Evolutionary conservation across 2,329 filamentous ascomycete species (phyloP), one percentile per base, ranked within the genome.

Genomic region (Aspergillus uvarum): DNA sequence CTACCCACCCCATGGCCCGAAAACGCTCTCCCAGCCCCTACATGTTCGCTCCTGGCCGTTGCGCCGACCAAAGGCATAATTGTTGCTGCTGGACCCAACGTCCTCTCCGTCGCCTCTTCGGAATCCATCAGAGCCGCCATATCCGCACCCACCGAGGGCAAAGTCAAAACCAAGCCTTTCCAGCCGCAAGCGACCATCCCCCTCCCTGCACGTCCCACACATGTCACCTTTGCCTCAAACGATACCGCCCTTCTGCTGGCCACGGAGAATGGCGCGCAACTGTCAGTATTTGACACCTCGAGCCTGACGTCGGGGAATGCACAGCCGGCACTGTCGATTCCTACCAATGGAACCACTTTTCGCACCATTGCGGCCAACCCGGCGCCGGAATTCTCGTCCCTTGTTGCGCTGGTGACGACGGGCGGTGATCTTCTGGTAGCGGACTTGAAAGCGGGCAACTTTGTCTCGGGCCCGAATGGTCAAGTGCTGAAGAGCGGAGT

Each of bases 201-300:
- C 1, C 83, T 96, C 69, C 85, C 90, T 10, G 84, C 87, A 70
- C 87, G 89, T 67, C 85, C 96, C 56, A 96, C 92, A 11, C 95
- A 99, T 74, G 82, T 99, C 21, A 87, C 89, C 16, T 99, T 99
- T 74, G 94, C 92, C 0, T 85, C 91, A n/a, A 91, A 96, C 69
- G 96, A 97, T 72, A 87, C 86, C 67, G 92, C 89, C 67, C 80
- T 99, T 61, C 85, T 96, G 38, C 81, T 97, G 26, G 92, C 91
- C 11, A 91, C 91, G 2, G 91, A 96, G 75, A 81, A 84, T 57
- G 90, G 90, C 11, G 90, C 92, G 35, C 92, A 92, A 4, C 79
- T 99, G 62, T 89, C 90, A 4, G 89, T 96, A 2, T 98, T 96
- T 71, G 87, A 93, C 58, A 87, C 91, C 1, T 81, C 89, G 59